Base-by-base conservation (phyloP, 2,329 filamentous ascomycete species). In the Pseudogymnoascus sp. region DNA sequence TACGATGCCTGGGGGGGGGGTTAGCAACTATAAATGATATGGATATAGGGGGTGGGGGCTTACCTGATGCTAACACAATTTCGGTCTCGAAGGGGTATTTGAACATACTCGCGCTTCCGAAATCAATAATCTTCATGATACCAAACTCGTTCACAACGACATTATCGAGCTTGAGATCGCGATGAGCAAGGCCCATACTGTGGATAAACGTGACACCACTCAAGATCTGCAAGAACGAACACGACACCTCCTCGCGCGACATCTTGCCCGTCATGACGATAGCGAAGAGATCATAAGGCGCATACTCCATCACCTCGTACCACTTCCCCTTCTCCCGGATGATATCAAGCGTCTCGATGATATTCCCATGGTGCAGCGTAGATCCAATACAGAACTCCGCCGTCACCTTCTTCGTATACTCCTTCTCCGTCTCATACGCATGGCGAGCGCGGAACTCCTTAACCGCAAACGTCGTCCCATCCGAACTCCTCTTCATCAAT, bases 301-400 rank as follows among this genome's bases (percentile, higher is more conserved):
- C 95, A 72, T 96, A 99, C 73, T 99, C 95, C 95, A 99, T 99
- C 44, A 99, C 95, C 73, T 97, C 93, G 72, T 92, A 99, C 91
- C 95, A 99, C 67, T 89, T 92, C 60, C 86, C 87, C 75, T 93
- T 95, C 77, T 99, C 95, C 69, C 96, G 90, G 10, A 99, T 86
- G 67, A 99, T 96, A 75, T 99, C 95, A 68, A 99, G 83, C 0
- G 95, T 97, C 75, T 99, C 95, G 70, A 99, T 97, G 69, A 99
- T 92, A 74, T 99, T 99, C 70, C 95, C 93, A 71, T 99, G 95
- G 71, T 97, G 95, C 38, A 99, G 80, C 0, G 95, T 97, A 2
- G 93, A 97, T 11, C 95, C 95, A 69, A 99, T 93, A 73, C 95
- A 99, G 75, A 99, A 99, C 73, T 99, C 95, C 2, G 95, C 93